Evolutionary conservation across 2,329 filamentous ascomycete species (phyloP), one percentile per base, ranked within the genome.

Genomic region (Trichocomaceae sp.): DNA sequence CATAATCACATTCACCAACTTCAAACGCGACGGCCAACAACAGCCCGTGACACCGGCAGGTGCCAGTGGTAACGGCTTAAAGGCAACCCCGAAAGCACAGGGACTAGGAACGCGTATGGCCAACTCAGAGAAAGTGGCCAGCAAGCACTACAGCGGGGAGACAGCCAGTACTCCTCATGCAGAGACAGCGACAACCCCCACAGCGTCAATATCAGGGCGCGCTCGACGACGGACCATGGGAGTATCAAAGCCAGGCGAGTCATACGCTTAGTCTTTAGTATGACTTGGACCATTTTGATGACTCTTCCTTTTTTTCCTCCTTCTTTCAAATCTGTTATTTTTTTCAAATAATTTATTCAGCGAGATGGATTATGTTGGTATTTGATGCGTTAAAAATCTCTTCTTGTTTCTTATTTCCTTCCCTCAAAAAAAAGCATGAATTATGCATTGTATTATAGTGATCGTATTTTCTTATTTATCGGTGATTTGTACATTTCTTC

Each of bases 361-460:
- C 39, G 39, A 42, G 19, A 42, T 20, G 5, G 39, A 29, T 29
- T 29, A 29, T 29, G 26, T 29, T 29, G 26, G 10, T 8, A 29
- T 29, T 29, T 29, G 3, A 9, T 29, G 3, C 26, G 26, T 20
- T 7, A 3, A 7, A n/a, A n/a, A n/a, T 41, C 12, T 41, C 2
- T 42, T 42, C 22, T 13, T 37, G 3, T 15, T 13, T 9, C 33
- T 15, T 13, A 15, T 15, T 37, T 12, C 19, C 10, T 42, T 42
- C 19, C 17, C 17, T 3, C n/a, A n/a, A n/a, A n/a, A n/a, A 42
- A 42, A 42, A 22, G 39, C 39, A 22, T 42, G 39, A 42, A 9
- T 17, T 10, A 50, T 50, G 47, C 33, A 50, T 50, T 50, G 48
- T 50, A 50, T 26, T 29, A 50, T 50, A 50, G 15, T 17, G 12